Percentiles rank a stretch among this genome's conserved stretches.
phyloP scores from a whole-genome alignment of 2,329 filamentous ascomycete species.

The Colletotrichum sp. region DNA sequence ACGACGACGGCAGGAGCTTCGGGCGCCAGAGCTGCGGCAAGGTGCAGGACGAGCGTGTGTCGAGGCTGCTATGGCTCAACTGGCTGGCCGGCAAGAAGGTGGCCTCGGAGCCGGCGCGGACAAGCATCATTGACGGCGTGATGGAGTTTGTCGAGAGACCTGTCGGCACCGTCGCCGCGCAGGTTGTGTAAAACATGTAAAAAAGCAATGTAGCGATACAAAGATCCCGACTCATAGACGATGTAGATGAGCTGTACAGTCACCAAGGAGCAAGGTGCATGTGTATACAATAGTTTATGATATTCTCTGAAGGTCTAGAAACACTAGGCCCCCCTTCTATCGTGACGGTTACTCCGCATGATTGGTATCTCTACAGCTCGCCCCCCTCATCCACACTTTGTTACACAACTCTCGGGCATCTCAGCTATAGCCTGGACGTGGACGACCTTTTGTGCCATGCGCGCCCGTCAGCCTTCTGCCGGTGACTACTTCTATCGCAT shows the following conservation, averaged over 20 bases:
- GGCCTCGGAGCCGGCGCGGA: conserved; percentile 80
- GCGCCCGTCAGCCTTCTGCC: background rate
- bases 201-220: conserved; percentile 22
- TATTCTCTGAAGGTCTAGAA: background rate
- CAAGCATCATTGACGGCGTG: conserved; percentile 84
- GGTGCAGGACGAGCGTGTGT: conserved; percentile 80
- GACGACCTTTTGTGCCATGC: background rate
- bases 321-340: background rate
- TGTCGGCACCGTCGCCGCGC: conserved; percentile 83
- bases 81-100: conserved; percentile 89
- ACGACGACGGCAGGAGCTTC: conserved; percentile 56
- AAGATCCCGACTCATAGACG: conserved; percentile 7
- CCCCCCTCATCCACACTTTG: background rate
- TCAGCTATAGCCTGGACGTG: background rate
- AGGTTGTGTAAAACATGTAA: conserved; percentile 60
- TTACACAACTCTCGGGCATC: background rate
- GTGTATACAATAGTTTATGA: background rate
- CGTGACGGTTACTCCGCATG: background rate
- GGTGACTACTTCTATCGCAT: too few species aligned
- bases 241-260: background rate
- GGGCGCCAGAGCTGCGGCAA: conserved; percentile 67
- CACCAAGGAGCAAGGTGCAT: background rate
- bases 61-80: conserved; percentile 84
- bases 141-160: conserved; percentile 89
- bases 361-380: background rate